These are phyloP conservation scores for Leccinum arenicola DNA, from an alignment of 768 basidiomycete species.

Conservation along the genomic window DNA sequence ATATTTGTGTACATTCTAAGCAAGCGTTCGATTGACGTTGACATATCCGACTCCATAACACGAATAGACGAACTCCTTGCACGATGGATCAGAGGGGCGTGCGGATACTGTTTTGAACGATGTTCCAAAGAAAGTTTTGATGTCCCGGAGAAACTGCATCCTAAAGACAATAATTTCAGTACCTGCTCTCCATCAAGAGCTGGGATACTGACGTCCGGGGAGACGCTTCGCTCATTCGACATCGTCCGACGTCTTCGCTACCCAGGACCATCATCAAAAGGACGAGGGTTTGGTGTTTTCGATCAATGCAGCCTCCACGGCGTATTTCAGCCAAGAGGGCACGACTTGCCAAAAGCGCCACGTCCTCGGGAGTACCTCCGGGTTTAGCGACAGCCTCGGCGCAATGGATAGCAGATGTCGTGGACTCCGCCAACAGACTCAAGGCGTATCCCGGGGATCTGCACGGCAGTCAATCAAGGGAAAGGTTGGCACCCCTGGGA, in stretches of 20 bases:
- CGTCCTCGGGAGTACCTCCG: conserved; percentile 87
- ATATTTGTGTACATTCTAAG: conserved; percentile 34
- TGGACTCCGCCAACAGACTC: conserved; percentile 87
- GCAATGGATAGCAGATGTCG: conserved; percentile 84
- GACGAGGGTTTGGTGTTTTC: conserved; percentile 82
- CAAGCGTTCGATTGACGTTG: conserved; percentile 80
- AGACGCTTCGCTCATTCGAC: conserved; percentile 82
- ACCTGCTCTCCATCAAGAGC: not conserved
- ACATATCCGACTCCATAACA: conserved; percentile 92
- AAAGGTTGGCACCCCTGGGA: conserved; percentile 5
- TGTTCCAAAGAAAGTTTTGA: conserved; percentile 80
- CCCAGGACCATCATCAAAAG: conserved; percentile 93
- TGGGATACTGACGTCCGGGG: conserved; percentile 66
- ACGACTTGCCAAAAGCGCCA: conserved; percentile 79
- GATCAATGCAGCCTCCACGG: conserved; percentile 87
- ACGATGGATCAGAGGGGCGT: conserved; percentile 49
- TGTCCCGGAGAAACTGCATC: conserved; percentile 87
- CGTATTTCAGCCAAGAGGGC: conserved; percentile 76
- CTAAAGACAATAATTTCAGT: conserved; percentile 39
- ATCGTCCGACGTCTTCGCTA: conserved; percentile 93
- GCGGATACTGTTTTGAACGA: conserved; percentile 85
- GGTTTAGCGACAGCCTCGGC: conserved; percentile 83
- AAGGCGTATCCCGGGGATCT: conserved; percentile 97
- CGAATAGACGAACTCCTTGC: conserved; percentile 70
- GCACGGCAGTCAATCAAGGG: not conserved